Conservation (phyloP, 345 rosid genomes). For the Acer campestre region DNA sequence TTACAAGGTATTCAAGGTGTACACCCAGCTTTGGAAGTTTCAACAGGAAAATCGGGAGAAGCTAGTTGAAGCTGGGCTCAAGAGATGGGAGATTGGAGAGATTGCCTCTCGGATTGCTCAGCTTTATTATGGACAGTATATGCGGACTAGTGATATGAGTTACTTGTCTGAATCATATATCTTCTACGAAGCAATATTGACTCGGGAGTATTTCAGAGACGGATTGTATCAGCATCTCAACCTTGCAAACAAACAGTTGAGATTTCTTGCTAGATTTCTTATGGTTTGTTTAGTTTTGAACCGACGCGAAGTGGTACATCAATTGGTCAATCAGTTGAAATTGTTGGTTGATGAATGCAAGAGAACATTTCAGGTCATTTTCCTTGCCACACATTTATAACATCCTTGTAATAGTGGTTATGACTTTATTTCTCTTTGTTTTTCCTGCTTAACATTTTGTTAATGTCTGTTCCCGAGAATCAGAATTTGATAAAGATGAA, state of each 20-base stretch:
- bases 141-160: constrained; percentile 84
- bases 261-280: constrained; percentile 88
- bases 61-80: constrained; percentile 88
- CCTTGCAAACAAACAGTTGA: constrained; percentile 88
- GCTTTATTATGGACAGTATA: constrained; percentile 91
- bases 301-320: constrained; percentile 82
- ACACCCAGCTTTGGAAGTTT: constrained; percentile 93
- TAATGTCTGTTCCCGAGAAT: neutral
- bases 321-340: constrained; percentile 77
- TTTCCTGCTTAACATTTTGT: neutral
- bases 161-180: constrained; percentile 82
- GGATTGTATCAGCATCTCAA: constrained; percentile 77
- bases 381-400: neutral
- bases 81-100: constrained; percentile 98
- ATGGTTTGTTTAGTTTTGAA: constrained; percentile 88
- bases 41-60: constrained; percentile 95
- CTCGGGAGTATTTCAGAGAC: constrained; percentile 87
- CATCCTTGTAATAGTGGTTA: neutral
- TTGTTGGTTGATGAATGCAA: constrained; percentile 88
- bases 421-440: neutral
- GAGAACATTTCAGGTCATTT: constrained; percentile 78
- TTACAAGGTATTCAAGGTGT: constrained; percentile 96
- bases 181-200: constrained; percentile 84
- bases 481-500: neutral
- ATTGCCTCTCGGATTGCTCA: constrained; percentile 93